Conservation (phyloP, 2,329 filamentous ascomycete genomes). For the Allantophomopsis lycopodina region DNA sequence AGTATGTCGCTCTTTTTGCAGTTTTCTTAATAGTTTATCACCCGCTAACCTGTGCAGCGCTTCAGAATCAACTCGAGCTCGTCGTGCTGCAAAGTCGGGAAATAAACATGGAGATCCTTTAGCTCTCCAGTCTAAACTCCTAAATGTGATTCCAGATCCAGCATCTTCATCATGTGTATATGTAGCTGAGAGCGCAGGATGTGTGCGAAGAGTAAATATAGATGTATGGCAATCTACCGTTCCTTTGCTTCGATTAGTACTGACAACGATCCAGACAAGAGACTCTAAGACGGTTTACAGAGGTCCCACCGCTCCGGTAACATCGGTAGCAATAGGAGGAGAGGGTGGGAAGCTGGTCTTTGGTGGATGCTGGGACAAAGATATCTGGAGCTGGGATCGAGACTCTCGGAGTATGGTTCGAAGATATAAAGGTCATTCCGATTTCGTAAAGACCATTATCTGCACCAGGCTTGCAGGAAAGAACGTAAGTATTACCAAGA, state of each 20-base stretch:
- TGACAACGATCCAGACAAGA: slow-evolving; percentile 19
- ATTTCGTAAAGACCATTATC: slow-evolving; percentile 80
- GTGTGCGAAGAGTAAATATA: slow-evolving; percentile 58
- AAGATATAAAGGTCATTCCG: slow-evolving; percentile 63
- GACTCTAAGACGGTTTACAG: slow-evolving; percentile 40
- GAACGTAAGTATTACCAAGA: slow-evolving; percentile 24
- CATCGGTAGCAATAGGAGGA: slow-evolving; percentile 56
- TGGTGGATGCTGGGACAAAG: slow-evolving; percentile 90
- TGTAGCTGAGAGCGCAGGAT: slow-evolving; percentile 78
- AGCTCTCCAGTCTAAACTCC: slow-evolving; percentile 69
- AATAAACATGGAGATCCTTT: slow-evolving; percentile 80
- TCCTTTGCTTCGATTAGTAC: background rate
- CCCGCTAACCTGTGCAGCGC: slow-evolving; percentile 4
- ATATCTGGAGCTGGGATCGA: slow-evolving; percentile 73
- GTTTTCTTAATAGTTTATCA: background rate
- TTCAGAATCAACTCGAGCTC: slow-evolving; percentile 21
- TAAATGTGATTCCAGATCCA: slow-evolving; percentile 60
- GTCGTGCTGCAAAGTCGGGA: slow-evolving; percentile 55
- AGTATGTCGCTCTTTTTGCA: slow-evolving; percentile 36
- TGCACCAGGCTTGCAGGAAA: slow-evolving; percentile 45
- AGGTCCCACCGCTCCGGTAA: slow-evolving; percentile 69
- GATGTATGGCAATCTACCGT: slow-evolving; percentile 46
- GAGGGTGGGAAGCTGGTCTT: slow-evolving; percentile 48
- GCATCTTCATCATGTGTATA: slow-evolving; percentile 47
- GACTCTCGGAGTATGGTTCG: slow-evolving; percentile 36